A percentile compares a stretch with the other conserved stretches of the same genome.
These are phyloP conservation scores for Cymbidium sinense DNA, from an alignment of 106 monocot genomes.

Conservation along the genomic window DNA sequence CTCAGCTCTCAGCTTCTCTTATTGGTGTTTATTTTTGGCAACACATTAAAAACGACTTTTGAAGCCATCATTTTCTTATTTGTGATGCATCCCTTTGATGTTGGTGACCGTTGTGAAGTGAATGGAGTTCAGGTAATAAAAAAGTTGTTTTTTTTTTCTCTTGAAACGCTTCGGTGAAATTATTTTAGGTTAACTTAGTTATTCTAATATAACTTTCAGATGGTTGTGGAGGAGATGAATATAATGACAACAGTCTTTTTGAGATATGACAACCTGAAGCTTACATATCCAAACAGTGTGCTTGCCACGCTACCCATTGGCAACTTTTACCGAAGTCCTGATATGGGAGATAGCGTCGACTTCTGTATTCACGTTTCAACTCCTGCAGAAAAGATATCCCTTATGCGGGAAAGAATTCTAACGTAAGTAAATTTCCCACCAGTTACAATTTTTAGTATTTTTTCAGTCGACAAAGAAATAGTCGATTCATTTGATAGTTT, in stretches of 20 bases:
- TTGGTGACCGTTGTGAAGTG: constrained; percentile 84
- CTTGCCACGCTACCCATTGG: constrained; percentile 54
- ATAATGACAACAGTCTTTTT: constrained; percentile 82
- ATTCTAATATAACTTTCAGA: constrained; percentile 29
- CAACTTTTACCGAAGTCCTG: constrained; percentile 81
- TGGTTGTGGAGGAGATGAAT: constrained; percentile 95
- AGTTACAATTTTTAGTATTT: not conserved
- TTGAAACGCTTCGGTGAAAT: not conserved
- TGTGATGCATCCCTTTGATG: constrained; percentile 89
- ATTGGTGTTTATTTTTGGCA: constrained; percentile 72
- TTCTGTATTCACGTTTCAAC: constrained; percentile 81
- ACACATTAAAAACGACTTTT: constrained; percentile 73
- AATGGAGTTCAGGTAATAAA: constrained; percentile 68
- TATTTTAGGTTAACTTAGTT: not conserved
- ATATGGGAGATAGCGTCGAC: constrained; percentile 84
- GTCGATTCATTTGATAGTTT: not conserved
- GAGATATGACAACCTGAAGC: constrained; percentile 69
- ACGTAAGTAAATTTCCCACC: constrained; percentile 24
- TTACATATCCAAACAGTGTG: constrained; percentile 67
- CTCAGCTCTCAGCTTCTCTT: constrained; percentile 70
- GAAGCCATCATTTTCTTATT: constrained; percentile 87
- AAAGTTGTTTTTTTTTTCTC: not conserved
- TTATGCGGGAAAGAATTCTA: constrained; percentile 67
- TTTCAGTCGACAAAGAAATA: not conserved
- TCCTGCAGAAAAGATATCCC: constrained; percentile 70